Evolutionary conservation across 805 yeast genomes (phyloP).

Genomic region (Spathaspora hagerdaliae): DNA sequence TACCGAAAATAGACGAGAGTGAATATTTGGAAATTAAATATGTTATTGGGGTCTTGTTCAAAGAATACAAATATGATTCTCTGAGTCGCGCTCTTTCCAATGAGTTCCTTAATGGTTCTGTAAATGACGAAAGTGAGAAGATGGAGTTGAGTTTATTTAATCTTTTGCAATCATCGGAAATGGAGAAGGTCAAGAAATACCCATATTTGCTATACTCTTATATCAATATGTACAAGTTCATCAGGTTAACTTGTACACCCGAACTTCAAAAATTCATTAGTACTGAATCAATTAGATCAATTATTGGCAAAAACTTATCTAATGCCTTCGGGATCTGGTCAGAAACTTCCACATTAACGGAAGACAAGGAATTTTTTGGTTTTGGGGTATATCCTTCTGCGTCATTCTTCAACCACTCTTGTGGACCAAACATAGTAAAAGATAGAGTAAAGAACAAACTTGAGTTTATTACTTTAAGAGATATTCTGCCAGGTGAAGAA

Average conservation of each 20-base stretch:
- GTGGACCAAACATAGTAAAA: constrained; percentile 53
- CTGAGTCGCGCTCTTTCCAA: too few relatives aligned
- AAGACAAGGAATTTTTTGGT: constrained; percentile 54
- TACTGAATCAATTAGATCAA: constrained; percentile 36
- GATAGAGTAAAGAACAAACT: constrained; percentile 36
- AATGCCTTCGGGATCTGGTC: constrained; percentile 74
- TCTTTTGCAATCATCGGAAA: constrained; percentile 50
- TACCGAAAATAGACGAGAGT: constrained; percentile 47
- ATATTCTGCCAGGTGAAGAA: constrained; percentile 43
- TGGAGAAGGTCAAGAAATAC: constrained; percentile 38
- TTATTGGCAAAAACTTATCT: constrained; percentile 58
- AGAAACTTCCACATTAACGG: constrained; percentile 28
- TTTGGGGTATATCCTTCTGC: constrained; percentile 59
- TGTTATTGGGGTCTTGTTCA: constrained; percentile 36
- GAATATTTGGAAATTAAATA: constrained; percentile 52
- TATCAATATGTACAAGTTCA: constrained; percentile 44
- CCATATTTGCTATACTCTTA: constrained; percentile 49
- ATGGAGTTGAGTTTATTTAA: constrained; percentile 30
- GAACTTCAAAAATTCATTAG: constrained; percentile 32
- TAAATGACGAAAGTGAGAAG: constrained; percentile 1
- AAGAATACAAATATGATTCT: constrained; percentile 14
- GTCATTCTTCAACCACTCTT: constrained; percentile 66
- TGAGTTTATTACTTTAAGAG: constrained; percentile 38
- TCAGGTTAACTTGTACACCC: constrained; percentile 36
- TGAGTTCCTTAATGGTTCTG: not conserved